These are phyloP conservation scores for Sphaerulina vaccinii DNA, from an alignment of 2,329 filamentous ascomycete genomes.

Conservation along the genomic window DNA sequence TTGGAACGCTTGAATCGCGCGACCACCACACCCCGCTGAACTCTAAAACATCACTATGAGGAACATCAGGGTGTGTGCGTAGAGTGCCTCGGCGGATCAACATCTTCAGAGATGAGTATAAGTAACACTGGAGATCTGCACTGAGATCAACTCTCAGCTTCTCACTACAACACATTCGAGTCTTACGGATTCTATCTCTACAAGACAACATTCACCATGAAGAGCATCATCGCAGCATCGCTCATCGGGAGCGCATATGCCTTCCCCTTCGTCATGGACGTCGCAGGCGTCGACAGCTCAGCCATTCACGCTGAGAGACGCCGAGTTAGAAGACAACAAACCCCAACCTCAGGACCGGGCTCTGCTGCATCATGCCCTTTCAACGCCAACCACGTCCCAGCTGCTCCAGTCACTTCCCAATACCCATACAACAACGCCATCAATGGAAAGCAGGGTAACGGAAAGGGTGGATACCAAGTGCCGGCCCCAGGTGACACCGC, in stretches of 20 bases:
- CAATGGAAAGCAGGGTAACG: conserved; percentile 43
- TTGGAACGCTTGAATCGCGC: conserved; percentile 3
- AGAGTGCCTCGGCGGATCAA: conserved; percentile 11
- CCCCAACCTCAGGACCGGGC: conserved; percentile 24
- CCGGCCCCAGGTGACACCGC: conserved; percentile 45
- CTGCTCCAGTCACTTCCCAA: conserved; percentile 34
- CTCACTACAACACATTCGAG: background rate
- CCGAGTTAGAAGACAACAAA: conserved; percentile 17
- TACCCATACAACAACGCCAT: conserved; percentile 47
- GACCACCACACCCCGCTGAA: conserved; percentile 2
- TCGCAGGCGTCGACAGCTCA: conserved; percentile 40
- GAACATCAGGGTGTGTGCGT: conserved; percentile 2
- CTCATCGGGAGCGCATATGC: conserved; percentile 31
- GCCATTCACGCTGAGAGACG: conserved; percentile 14
- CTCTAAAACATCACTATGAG: background rate
- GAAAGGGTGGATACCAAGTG: conserved; percentile 46
- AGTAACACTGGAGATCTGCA: conserved; percentile 8
- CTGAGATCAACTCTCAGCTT: background rate
- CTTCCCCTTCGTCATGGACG: conserved; percentile 42
- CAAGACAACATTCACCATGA: conserved; percentile 25
- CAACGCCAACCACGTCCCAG: conserved; percentile 42
- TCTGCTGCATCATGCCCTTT: conserved; percentile 38
- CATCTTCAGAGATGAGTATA: background rate
- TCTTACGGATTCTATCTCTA: background rate
- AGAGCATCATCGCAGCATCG: conserved; percentile 25